phyloP scores from a whole-genome alignment of 2,329 filamentous ascomycete species.

The Ceratocystiopsis minuta region DNA sequence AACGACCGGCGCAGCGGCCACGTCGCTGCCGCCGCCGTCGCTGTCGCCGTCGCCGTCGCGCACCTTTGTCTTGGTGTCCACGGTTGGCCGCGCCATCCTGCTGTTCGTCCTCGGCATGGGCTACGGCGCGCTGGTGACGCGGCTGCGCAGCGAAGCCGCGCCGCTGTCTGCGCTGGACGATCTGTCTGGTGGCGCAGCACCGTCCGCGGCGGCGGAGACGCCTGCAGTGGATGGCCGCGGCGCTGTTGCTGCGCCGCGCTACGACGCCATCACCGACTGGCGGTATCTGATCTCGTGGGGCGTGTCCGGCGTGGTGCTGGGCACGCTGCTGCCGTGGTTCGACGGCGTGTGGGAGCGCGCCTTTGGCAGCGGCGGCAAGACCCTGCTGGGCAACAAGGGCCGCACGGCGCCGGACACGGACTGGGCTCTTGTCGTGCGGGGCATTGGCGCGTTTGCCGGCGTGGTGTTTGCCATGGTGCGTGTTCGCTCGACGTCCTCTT shows the following conservation, averaged over 20 bases:
- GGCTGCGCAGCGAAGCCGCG: conserved; percentile 50
- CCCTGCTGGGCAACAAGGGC: conserved; percentile 11
- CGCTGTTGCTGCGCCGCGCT: not conserved
- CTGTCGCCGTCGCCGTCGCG: conserved; percentile 13
- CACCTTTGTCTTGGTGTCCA: conserved; percentile 24
- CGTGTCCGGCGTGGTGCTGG: conserved; percentile 55
- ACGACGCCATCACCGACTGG: conserved; percentile 27
- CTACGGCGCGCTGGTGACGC: conserved; percentile 67
- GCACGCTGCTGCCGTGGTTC: conserved; percentile 66
- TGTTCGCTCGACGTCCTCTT: conserved; percentile 9
- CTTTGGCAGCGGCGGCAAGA: conserved; percentile 14
- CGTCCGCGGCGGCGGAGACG: not conserved
- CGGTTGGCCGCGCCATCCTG: conserved; percentile 39
- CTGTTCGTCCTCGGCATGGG: conserved; percentile 65
- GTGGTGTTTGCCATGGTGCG: conserved; percentile 59
- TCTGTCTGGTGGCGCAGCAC: too few species aligned
- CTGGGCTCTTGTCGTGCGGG: conserved; percentile 50
- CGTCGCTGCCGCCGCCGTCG: conserved; percentile 6
- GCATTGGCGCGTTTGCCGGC: conserved; percentile 42
- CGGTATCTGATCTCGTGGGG: conserved; percentile 70
- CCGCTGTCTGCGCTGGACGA: conserved; percentile 15
- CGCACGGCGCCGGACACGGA: conserved; percentile 34
- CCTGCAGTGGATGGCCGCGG: conserved; percentile 24
- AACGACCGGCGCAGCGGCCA: too few species aligned
- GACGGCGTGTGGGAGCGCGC: conserved; percentile 54